Evolutionary conservation across 768 basidiomycete species (phyloP), one percentile per base, ranked within the genome.

Genomic region (Paxillus ammoniavirescens): DNA sequence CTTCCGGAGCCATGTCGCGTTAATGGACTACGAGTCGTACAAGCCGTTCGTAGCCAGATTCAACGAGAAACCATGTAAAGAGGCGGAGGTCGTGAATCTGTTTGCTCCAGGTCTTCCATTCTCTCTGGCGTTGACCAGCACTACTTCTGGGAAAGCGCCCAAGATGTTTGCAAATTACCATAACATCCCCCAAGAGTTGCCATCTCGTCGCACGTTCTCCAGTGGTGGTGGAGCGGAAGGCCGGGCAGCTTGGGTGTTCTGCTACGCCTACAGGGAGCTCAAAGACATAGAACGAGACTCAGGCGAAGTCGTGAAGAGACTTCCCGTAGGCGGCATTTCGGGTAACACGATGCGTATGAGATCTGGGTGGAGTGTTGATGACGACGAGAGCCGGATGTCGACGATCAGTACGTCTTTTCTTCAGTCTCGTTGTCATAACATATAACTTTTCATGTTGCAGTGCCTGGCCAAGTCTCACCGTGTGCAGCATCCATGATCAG

Each of bases 401-500:
- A 17, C 18, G 5, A 38, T 37, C 21, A 8, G 53, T 57, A 47
- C 3, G 21, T 21, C 18, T 47, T 1, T 15, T 17, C 17, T 33
- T 12, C 14, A 18, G 14, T 18, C 13, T 18, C 30, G 44, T 1
- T 45, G 18, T 10, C 10, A 4, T 13, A 2, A 2, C 4, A 14
- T 47, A 21, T 21, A 21, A 15, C 23, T 13, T 18, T n/a, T 4
- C 2, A 7, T n/a, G 15, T 17, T 23, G 5, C 21, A 58, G 57
- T 35, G 3, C 52, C 52, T 17, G 51, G 48, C 7, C 21, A 33
- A 10, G 45, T 40, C 10, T 38, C 51, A 13, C 54, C 51, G 2
- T 49, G 42, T 21, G 54, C 54, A 4, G 52, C 53, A 1, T 37
- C 26, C 10, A 36, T 59, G 12, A 49, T 56, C 36, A 23, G 12